A percentile compares a stretch with the other conserved stretches of the same genome.
These are phyloP conservation scores for Pichia californica DNA, from an alignment of 805 yeast genomes.

Conservation along the genomic window DNA sequence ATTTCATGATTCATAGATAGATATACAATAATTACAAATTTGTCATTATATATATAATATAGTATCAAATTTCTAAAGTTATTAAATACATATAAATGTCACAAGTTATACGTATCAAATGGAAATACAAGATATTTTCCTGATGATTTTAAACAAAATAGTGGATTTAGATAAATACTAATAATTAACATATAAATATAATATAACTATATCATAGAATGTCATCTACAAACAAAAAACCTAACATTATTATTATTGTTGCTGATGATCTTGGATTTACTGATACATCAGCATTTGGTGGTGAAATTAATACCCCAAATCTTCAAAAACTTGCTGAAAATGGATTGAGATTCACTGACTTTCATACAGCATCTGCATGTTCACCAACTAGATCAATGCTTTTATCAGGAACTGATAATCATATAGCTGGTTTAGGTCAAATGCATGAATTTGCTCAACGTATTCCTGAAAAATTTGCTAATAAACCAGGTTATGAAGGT, in stretches of 20 bases:
- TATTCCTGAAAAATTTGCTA: constrained; percentile 34
- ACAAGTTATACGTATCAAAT: too few species aligned
- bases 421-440: constrained; percentile 54
- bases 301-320: constrained; percentile 53
- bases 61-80: too few species aligned
- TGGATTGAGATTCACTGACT: constrained; percentile 49
- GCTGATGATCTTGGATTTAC: constrained; percentile 62
- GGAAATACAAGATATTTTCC: too few species aligned
- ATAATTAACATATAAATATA: too few species aligned
- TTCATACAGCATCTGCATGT: constrained; percentile 60
- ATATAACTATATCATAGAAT: too few species aligned
- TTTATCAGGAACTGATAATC: constrained; percentile 55
- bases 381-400: constrained; percentile 61
- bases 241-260: constrained; percentile 49
- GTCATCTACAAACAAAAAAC: too few species aligned
- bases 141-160: too few species aligned
- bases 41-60: too few species aligned
- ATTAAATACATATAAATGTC: too few species aligned
- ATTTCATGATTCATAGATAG: too few species aligned
- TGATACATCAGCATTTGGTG: constrained; percentile 47
- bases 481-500: constrained; percentile 52
- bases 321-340: constrained; percentile 36
- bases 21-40: too few species aligned
- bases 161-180: too few species aligned
- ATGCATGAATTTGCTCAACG: constrained; percentile 42